Evolutionary conservation across 1,284 basidiomycete genomes (phyloP).

Genomic region (Naganishia sp.): DNA sequence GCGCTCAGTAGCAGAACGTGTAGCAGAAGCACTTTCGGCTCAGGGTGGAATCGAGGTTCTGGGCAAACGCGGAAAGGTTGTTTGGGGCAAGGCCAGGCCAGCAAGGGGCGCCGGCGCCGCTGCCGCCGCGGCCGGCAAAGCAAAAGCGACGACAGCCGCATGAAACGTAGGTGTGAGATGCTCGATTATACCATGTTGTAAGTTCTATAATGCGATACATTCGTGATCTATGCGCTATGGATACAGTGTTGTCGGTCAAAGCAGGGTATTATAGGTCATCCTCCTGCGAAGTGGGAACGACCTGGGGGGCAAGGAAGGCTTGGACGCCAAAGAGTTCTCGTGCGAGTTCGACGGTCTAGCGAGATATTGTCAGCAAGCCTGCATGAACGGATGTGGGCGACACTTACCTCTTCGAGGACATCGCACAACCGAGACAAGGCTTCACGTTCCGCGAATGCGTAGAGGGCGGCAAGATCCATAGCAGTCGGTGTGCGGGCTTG

Average conservation of each 20-base stretch:
- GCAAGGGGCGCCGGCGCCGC: slow-evolving; percentile 55
- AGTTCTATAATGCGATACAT: slow-evolving; percentile 22
- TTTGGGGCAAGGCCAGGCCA: slow-evolving; percentile 70
- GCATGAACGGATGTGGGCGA: background rate
- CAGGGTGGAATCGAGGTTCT: slow-evolving; percentile 78
- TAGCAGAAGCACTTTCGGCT: slow-evolving; percentile 76
- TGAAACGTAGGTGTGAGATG: background rate
- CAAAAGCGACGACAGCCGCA: slow-evolving; percentile 2
- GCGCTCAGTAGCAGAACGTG: slow-evolving; percentile 75
- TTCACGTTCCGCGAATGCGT: slow-evolving; percentile 54
- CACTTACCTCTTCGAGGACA: slow-evolving; percentile 49
- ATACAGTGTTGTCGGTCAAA: slow-evolving; percentile 12
- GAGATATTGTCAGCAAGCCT: background rate
- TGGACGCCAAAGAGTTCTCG: slow-evolving; percentile 50
- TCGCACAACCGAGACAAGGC: slow-evolving; percentile 50
- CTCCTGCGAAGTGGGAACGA: slow-evolving; percentile 14
- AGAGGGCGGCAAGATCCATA: slow-evolving; percentile 48
- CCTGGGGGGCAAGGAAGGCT: slow-evolving; percentile 40
- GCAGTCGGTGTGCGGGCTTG: slow-evolving; percentile 21
- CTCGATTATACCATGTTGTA: slow-evolving; percentile 22
- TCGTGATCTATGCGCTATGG: slow-evolving; percentile 22
- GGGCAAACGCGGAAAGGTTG: slow-evolving; percentile 71
- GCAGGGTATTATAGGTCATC: slow-evolving; percentile 24
- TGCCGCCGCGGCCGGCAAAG: slow-evolving; percentile 7
- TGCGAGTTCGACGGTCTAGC: slow-evolving; percentile 47